These are phyloP conservation scores for Phellinidium pouzarii DNA, from an alignment of 1,284 basidiomycete species.

Conservation along the genomic window DNA sequence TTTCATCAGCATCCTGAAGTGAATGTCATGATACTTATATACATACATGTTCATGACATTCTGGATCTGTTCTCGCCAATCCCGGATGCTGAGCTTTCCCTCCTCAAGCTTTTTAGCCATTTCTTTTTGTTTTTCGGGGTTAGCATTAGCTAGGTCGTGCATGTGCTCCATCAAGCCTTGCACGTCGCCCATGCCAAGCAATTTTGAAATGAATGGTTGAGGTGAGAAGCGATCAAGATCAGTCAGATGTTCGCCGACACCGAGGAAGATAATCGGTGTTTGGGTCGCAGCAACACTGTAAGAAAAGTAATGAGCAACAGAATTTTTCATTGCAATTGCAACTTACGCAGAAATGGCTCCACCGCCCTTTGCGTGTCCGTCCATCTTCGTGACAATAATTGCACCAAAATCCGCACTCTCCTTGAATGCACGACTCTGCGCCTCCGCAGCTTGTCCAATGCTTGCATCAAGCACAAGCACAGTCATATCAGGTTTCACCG, in stretches of 20 bases:
- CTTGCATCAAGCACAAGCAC: slow-evolving; percentile 85
- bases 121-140: slow-evolving; percentile 95
- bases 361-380: slow-evolving; percentile 98
- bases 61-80: slow-evolving; percentile 96
- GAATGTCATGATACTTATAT: neutral
- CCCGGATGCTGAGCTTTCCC: slow-evolving; percentile 92
- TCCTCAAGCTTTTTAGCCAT: slow-evolving; percentile 98
- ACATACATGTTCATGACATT: slow-evolving; percentile 96
- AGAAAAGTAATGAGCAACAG: slow-evolving; percentile 19
- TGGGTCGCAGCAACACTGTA: slow-evolving; percentile 92
- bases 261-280: slow-evolving; percentile 98
- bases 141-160: slow-evolving; percentile 89
- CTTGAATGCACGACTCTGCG: slow-evolving; percentile 95
- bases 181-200: slow-evolving; percentile 93
- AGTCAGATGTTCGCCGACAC: slow-evolving; percentile 94
- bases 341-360: slow-evolving; percentile 97
- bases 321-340: slow-evolving; percentile 10
- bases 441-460: slow-evolving; percentile 96
- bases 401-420: slow-evolving; percentile 97
- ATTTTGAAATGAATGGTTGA: slow-evolving; percentile 95
- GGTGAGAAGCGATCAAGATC: slow-evolving; percentile 96
- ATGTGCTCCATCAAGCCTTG: slow-evolving; percentile 97
- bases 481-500: slow-evolving; percentile 92
- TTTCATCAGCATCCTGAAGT: neutral
- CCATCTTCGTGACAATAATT: slow-evolving; percentile 99